phyloP scores from a whole-genome alignment of 202 grass and related monocot species.

The Bolboschoenoplectus hybrid region DNA sequence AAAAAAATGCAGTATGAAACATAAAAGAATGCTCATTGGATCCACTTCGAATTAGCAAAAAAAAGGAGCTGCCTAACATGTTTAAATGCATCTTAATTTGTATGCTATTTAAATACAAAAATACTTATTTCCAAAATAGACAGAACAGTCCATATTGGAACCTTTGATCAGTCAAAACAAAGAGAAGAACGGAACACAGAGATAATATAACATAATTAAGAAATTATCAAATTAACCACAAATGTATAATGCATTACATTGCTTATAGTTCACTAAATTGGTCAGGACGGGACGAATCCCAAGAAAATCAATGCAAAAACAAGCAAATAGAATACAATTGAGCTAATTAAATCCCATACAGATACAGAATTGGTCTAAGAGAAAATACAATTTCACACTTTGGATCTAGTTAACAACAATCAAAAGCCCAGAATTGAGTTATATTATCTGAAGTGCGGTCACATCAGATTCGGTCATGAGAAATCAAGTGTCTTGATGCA shows the following conservation, averaged over 20 bases:
- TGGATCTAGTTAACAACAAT: conserved; percentile 25
- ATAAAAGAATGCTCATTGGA: not conserved
- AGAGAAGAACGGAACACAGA: conserved; percentile 13
- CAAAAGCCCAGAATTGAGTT: conserved; percentile 7
- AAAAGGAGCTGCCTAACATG: not conserved
- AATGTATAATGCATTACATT: not conserved
- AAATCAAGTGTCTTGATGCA: not conserved
- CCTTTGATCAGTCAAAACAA: conserved; percentile 4
- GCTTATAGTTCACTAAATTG: not conserved
- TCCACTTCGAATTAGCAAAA: not conserved
- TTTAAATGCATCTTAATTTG: not conserved
- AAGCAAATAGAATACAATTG: conserved; percentile 14
- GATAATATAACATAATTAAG: not conserved
- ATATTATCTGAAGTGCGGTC: conserved; percentile 19
- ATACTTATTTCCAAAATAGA: not conserved
- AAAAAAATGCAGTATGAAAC: not conserved
- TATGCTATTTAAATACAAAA: not conserved
- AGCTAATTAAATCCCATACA: conserved; percentile 22
- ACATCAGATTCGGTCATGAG: conserved; percentile 10
- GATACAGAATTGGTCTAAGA: conserved; percentile 14
- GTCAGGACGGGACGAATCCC: not conserved
- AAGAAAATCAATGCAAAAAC: conserved; percentile 27
- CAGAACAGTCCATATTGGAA: not conserved
- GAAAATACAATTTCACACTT: conserved; percentile 2
- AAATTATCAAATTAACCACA: not conserved